These are phyloP conservation scores for Kalanchoe fedtschenkoi DNA, from an alignment of 164 flowering plant species.

Conservation along the genomic window DNA sequence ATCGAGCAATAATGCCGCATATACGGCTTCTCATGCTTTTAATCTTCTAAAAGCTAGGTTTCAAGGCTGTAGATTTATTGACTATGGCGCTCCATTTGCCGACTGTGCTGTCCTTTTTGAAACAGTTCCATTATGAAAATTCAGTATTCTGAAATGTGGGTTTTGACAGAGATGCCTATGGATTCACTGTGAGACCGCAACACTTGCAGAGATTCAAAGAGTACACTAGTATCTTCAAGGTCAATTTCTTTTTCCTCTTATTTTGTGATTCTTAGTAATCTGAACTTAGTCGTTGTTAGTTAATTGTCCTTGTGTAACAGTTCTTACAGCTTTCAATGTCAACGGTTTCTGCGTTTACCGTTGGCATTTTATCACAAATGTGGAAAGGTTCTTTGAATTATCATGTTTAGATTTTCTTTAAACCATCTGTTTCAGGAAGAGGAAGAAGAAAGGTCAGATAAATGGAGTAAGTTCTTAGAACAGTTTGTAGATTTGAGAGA, in stretches of 20 bases:
- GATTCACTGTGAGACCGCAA: slow-evolving; percentile 92
- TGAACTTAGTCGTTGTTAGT: neutral
- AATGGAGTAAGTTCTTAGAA: slow-evolving; percentile 32
- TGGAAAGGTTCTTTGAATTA: neutral
- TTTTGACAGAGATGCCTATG: slow-evolving; percentile 74
- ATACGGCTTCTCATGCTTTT: neutral
- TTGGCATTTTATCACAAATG: neutral
- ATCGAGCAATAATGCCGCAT: neutral
- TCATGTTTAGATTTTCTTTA: neutral
- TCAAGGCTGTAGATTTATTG: neutral
- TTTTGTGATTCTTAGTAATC: neutral
- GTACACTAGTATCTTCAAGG: slow-evolving; percentile 57
- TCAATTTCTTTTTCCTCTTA: slow-evolving; percentile 4
- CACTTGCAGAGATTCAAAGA: slow-evolving; percentile 68
- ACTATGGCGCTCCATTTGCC: neutral
- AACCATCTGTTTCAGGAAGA: slow-evolving; percentile 28
- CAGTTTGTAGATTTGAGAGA: slow-evolving; percentile 15
- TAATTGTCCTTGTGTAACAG: neutral
- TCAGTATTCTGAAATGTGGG: neutral
- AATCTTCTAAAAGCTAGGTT: neutral
- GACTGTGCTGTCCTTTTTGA: neutral
- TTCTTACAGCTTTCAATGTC: neutral
- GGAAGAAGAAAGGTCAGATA: slow-evolving; percentile 34
- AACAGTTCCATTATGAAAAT: neutral
- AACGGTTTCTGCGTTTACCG: neutral